Evolutionary conservation across 2,329 filamentous ascomycete species (phyloP), one percentile per base, ranked within the genome.

Genomic region (Eutypa lata): DNA sequence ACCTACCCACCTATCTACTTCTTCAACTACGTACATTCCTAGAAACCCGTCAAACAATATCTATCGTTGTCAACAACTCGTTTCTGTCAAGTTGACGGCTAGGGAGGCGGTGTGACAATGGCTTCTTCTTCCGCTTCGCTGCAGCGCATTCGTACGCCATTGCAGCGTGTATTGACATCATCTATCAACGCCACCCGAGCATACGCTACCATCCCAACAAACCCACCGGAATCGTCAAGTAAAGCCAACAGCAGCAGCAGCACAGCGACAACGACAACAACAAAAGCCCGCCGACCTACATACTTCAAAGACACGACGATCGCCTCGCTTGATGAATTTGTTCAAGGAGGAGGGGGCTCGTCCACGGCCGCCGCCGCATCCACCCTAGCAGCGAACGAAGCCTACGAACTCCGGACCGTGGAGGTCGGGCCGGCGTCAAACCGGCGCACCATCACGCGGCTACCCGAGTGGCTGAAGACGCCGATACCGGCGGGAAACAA

Each of bases 401-500:
- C 83, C 6, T 84, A 84, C 68, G 75, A 78, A 51, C 74, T 86
- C 42, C 77, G 79, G 59, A 87, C 84, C 38, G 84, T 81, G 59
- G 77, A 86, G 66, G 84, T 87, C 62, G 84, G 84, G 37, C 84
- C 84, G 19, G 78, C 77, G 26, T 83, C 83, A 55, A 82, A 78
- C 68, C 82, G 84, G 68, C 78, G 76, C 59, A 85, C 83, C 61
- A 83, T 87, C 62, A 87, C 84, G 14, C 86, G 94, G 47, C 78
- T 99, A 47, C 94, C 94, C 19, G 83, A 88, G 61, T 99, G 94
- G 94, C 83, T 99, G 58, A 97, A 97, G 80, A 99, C 93, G 21
- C 90, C 91, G 2, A 94, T 99, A 52, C 94, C 94, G 0, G 84
- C 85, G 13, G 87, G 87, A 57, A 88, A 84, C 68, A 73, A 78